Base-by-base conservation (phyloP, 2,329 filamentous ascomycete species). In the Colletotrichum godetiae region DNA sequence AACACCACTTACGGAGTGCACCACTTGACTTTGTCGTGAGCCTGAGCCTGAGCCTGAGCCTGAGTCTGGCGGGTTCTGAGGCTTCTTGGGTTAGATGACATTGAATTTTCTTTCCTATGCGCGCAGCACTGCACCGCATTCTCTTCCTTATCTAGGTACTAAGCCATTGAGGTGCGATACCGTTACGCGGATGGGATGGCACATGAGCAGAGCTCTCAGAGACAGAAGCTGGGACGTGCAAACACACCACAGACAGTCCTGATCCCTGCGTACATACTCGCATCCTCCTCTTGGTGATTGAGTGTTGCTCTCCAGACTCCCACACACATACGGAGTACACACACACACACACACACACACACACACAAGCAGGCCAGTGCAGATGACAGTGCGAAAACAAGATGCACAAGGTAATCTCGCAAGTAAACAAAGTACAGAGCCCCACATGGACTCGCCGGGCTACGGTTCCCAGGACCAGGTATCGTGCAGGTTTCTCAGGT, bases 381-480 rank as follows among this genome's bases (percentile, higher is more conserved):
- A n/a, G 29, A n/a, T 11, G 42, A 72, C 72, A 74, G 72, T 74
- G 68, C 52, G 68, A 15, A 7, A 68, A 5, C n/a, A 10, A 12
- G 5, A 33, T 53, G 52, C 49, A 56, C 49, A 58, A 63, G 59
- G 57, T 56, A 74, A 72, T 72, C 68, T 72, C 68, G 53, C 57
- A 35, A 72, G 62, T 74, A 74, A 74, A 74, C 72, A 74, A 72
- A 72, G 62, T 68, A 56, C n/a, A 68, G 8, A 3, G 27, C 57
- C 31, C 72, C 72, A 74, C 62, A 68, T 72, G 72, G 72, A 59
- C 46, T 70, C 70, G 70, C 60, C 67, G 67, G 70, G 55, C 60
- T 53, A 73, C 37, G 49, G 60, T 70, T 70, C 56, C 71, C 24
- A 73, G 60, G 71, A 73, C 71, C 67, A 73, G 71, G 67, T 42